A percentile compares a stretch with the other conserved stretches of the same genome.
phyloP scores from a whole-genome alignment of 768 basidiomycete species.

The Scleroderma bovista region DNA sequence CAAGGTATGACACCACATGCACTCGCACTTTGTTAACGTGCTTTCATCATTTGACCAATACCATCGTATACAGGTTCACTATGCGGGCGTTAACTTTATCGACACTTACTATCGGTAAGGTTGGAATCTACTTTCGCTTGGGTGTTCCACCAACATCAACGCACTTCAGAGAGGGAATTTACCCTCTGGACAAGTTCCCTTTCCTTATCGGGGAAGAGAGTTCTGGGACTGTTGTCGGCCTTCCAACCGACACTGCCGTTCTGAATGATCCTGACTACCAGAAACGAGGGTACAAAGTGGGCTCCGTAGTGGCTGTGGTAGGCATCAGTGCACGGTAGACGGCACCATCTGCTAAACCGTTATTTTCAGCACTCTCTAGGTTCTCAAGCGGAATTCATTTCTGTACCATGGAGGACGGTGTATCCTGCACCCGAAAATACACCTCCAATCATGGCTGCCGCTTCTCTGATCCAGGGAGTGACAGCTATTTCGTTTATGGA shows the following conservation, averaged over 20 bases:
- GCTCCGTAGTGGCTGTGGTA: slow-evolving; percentile 71
- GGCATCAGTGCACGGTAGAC: slow-evolving; percentile 15
- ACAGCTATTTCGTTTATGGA: slow-evolving; percentile 75
- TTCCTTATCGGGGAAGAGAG: slow-evolving; percentile 73
- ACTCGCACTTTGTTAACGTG: background rate
- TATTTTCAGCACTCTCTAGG: slow-evolving; percentile 38
- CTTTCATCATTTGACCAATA: no score
- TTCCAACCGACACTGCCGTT: slow-evolving; percentile 63
- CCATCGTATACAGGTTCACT: slow-evolving; percentile 49
- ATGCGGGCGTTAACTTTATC: slow-evolving; percentile 82
- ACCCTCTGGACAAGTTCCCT: slow-evolving; percentile 54
- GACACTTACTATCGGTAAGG: slow-evolving; percentile 74
- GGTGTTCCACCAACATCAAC: background rate
- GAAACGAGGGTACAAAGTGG: slow-evolving; percentile 57
- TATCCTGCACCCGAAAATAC: slow-evolving; percentile 62
- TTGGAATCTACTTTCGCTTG: background rate
- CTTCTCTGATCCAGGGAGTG: slow-evolving; percentile 65
- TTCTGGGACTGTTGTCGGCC: slow-evolving; percentile 65
- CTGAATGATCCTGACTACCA: slow-evolving; percentile 59
- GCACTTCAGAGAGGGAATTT: slow-evolving; percentile 53
- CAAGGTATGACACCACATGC: slow-evolving; percentile 19
- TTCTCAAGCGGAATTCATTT: slow-evolving; percentile 67
- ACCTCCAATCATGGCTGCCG: slow-evolving; percentile 58
- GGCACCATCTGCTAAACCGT: background rate
- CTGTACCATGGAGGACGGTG: slow-evolving; percentile 55